phyloP scores from a whole-genome alignment of 179 eudicot species.

The Nepenthes alata region DNA sequence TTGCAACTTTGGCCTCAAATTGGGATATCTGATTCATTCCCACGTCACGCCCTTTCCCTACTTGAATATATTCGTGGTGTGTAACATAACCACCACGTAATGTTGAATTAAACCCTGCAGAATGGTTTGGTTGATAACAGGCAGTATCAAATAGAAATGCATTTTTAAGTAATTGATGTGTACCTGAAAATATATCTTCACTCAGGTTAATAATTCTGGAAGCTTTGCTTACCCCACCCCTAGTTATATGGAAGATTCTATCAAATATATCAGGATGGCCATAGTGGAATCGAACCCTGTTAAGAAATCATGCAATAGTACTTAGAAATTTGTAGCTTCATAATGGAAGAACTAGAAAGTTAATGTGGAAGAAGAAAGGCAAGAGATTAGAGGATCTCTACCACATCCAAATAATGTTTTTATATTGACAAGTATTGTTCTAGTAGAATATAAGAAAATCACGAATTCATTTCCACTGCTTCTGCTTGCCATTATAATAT shows the following conservation, averaged over 20 bases:
- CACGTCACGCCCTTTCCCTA: conserved; percentile 94
- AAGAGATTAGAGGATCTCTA: too few species aligned
- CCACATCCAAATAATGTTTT: too few species aligned
- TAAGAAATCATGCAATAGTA: conserved; percentile 1
- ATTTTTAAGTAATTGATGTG: neutral
- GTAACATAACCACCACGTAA: conserved; percentile 76
- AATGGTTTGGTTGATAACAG: neutral
- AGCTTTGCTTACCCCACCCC: conserved; percentile 93
- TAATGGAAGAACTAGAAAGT: too few species aligned
- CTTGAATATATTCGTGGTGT: conserved; percentile 93
- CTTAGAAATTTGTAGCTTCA: too few species aligned
- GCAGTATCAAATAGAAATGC: too few species aligned
- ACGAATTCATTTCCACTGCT: too few species aligned
- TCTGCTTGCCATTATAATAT: too few species aligned
- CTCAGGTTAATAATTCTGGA: conserved; percentile 76
- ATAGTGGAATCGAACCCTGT: conserved; percentile 90
- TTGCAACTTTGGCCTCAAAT: conserved; percentile 60
- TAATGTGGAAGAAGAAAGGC: too few species aligned
- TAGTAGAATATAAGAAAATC: too few species aligned
- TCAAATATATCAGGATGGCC: conserved; percentile 97
- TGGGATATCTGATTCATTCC: conserved; percentile 77
- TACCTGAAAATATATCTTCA: conserved; percentile 91
- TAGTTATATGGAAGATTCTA: conserved; percentile 75
- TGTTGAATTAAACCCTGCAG: conserved; percentile 33
- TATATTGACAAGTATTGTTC: too few species aligned